phyloP scores from a whole-genome alignment of 805 yeast genomes.

The Scheffersomyces stipitis region DNA sequence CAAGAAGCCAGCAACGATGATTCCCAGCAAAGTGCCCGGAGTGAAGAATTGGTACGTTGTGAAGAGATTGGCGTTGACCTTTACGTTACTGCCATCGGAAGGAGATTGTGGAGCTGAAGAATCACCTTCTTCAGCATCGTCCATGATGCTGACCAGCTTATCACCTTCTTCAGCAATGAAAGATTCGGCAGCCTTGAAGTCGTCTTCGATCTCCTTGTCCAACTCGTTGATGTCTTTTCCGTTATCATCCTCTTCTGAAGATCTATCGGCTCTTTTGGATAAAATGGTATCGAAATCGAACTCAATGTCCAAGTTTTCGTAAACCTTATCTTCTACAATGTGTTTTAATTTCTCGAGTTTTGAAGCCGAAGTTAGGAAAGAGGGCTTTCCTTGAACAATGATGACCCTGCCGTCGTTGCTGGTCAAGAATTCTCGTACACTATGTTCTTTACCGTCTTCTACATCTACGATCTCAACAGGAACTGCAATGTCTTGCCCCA shows the following conservation, averaged over 20 bases:
- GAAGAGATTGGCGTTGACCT: constrained; percentile 48
- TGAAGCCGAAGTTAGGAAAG: constrained; percentile 21
- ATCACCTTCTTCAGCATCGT: constrained; percentile 9
- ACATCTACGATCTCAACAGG: constrained; percentile 22
- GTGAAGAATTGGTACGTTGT: constrained; percentile 69
- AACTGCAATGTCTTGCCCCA: constrained; percentile 1
- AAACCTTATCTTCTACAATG: constrained; percentile 19
- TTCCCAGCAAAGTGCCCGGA: constrained; percentile 77
- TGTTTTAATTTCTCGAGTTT: constrained; percentile 21
- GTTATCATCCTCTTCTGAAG: constrained; percentile 3
- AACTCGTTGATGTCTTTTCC: constrained; percentile 9
- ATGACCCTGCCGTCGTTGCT: constrained; percentile 9
- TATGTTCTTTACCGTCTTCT: constrained; percentile 18
- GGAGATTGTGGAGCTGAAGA: background rate
- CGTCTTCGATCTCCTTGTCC: constrained; percentile 18
- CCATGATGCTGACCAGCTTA: constrained; percentile 1
- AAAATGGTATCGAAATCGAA: constrained; percentile 14
- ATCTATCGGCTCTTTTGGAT: constrained; percentile 16
- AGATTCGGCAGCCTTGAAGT: constrained; percentile 33
- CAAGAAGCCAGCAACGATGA: constrained; percentile 64
- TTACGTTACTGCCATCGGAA: too few relatives aligned
- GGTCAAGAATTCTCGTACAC: constrained; percentile 19
- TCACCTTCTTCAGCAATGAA: constrained; percentile 29
- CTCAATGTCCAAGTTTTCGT: constrained; percentile 20
- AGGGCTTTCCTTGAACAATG: constrained; percentile 33